Conservation (phyloP, 257 asterid genomes). For the Striga asiatica region DNA sequence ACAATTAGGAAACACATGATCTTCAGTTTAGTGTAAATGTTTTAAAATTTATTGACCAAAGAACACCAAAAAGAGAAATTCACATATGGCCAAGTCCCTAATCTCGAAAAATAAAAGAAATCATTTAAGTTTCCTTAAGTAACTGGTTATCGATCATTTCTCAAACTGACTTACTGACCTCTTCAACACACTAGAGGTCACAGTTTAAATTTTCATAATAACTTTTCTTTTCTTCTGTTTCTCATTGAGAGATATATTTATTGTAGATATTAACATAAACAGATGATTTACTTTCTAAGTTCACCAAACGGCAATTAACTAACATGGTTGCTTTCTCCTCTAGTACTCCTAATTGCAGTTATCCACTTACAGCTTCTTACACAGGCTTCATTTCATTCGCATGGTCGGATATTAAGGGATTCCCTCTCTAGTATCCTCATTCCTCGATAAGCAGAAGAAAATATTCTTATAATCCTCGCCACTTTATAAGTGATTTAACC, state of each 20-base stretch:
- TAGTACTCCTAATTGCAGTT: constrained; percentile 1
- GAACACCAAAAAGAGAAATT: background rate
- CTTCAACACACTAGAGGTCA: too few species aligned
- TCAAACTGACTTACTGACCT: too few species aligned
- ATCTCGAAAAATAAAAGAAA: background rate
- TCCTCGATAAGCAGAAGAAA: background rate
- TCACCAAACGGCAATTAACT: background rate
- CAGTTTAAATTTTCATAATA: too few species aligned
- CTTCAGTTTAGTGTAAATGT: too few species aligned
- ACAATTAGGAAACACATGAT: too few species aligned
- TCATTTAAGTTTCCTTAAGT: background rate
- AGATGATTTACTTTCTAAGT: background rate
- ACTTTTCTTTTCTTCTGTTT: too few species aligned
- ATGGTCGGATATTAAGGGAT: background rate
- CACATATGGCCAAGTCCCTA: background rate
- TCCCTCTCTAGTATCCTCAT: background rate
- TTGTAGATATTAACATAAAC: background rate
- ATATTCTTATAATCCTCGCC: background rate
- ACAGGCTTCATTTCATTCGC: background rate
- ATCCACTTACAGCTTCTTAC: background rate
- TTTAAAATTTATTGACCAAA: background rate
- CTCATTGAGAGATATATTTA: too few species aligned
- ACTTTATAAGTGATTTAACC: background rate
- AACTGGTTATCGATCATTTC: too few species aligned
- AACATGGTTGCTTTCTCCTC: constrained; percentile 7